Evolutionary conservation across 768 basidiomycete species (phyloP).

Genomic region (Suillus sp.): DNA sequence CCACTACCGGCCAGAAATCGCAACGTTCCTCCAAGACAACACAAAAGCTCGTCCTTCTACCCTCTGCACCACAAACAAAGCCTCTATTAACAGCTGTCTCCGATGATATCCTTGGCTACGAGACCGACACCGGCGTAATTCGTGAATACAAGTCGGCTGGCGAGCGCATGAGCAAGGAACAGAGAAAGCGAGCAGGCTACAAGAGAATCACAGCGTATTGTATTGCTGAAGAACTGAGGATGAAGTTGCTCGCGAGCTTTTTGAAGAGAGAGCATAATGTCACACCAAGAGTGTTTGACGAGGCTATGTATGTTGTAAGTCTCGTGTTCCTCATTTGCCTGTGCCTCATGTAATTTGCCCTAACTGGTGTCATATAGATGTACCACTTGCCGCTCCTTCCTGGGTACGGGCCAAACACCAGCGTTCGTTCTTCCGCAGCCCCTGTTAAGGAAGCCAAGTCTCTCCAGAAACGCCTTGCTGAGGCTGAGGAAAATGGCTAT

Average conservation of each 20-base stretch:
- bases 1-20: slow-evolving; percentile 44
- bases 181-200: slow-evolving; percentile 79
- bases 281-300: slow-evolving; percentile 82
- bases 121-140: slow-evolving; percentile 60
- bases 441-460: slow-evolving; percentile 55
- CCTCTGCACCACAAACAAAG: slow-evolving; percentile 86
- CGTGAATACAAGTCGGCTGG: slow-evolving; percentile 82
- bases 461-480: slow-evolving; percentile 68
- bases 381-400: slow-evolving; percentile 91
- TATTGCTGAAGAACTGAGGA: slow-evolving; percentile 80
- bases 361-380: slow-evolving; percentile 52
- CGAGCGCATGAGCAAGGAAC: slow-evolving; percentile 86
- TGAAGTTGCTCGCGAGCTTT: slow-evolving; percentile 82
- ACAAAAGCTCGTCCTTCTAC: slow-evolving; percentile 88
- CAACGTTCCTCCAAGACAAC: slow-evolving; percentile 89
- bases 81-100: slow-evolving; percentile 45
- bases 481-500: slow-evolving; percentile 90
- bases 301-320: slow-evolving; percentile 89
- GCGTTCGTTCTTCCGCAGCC: slow-evolving; percentile 80
- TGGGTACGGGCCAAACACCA: slow-evolving; percentile 84
- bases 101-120: slow-evolving; percentile 56
- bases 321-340: background rate
- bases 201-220: slow-evolving; percentile 89
- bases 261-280: slow-evolving; percentile 95
- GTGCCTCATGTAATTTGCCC: slow-evolving; percentile 6